These are phyloP conservation scores for Mycena metata DNA, from an alignment of 768 basidiomycete species.

Conservation along the genomic window DNA sequence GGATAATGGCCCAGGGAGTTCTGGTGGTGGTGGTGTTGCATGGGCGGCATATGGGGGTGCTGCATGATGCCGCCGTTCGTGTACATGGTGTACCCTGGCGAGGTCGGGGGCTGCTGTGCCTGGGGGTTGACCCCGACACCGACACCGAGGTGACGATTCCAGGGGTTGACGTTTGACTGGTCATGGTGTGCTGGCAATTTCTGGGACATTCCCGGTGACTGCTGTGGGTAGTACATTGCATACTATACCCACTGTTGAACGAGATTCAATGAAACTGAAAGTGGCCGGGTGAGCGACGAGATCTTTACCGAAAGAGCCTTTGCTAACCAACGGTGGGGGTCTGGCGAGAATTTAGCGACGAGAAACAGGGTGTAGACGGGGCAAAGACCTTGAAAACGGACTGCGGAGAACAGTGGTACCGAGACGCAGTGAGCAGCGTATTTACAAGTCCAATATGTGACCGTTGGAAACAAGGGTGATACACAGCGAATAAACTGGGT, in stretches of 20 bases:
- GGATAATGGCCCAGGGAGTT: conserved; percentile 84
- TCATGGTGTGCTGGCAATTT: conserved; percentile 83
- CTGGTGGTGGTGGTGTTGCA: conserved; percentile 83
- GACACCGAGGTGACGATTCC: conserved; percentile 71
- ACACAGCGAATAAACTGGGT: conserved; percentile 3
- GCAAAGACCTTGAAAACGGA: conserved; percentile 16
- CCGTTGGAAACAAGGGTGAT: conserved; percentile 3
- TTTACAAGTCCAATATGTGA: conserved; percentile 18
- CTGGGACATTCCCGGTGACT: conserved; percentile 85
- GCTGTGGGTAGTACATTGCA: conserved; percentile 89
- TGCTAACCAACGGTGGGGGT: background rate
- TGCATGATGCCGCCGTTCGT: conserved; percentile 79
- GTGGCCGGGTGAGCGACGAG: background rate
- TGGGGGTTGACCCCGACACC: conserved; percentile 54
- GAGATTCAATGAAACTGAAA: conserved; percentile 6
- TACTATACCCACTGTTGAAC: conserved; percentile 39
- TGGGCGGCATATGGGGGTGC: conserved; percentile 66
- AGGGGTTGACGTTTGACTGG: conserved; percentile 66
- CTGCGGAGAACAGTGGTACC: conserved; percentile 7
- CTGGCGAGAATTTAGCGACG: conserved; percentile 9
- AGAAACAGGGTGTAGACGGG: background rate
- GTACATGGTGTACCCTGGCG: conserved; percentile 83
- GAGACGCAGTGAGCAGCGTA: conserved; percentile 15
- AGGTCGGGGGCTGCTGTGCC: conserved; percentile 67
- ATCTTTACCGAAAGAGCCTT: conserved; percentile 15